Conservation (phyloP, 164 flowering plant genomes). For the Kalanchoe fedtschenkoi region DNA sequence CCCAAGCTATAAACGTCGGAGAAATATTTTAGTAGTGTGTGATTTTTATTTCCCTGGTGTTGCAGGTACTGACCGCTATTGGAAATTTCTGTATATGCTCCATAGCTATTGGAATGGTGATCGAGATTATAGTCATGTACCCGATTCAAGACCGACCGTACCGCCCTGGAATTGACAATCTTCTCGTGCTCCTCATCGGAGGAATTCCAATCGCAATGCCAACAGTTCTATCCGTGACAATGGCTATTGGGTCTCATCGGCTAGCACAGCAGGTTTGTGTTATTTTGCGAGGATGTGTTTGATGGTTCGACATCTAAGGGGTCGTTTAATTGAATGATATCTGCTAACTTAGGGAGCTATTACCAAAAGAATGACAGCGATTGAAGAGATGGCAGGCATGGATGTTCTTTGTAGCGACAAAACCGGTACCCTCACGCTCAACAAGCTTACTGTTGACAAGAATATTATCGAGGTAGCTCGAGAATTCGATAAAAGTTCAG, state of each 20-base stretch:
- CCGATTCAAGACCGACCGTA: slow-evolving; percentile 2
- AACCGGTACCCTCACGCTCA: slow-evolving; percentile 1
- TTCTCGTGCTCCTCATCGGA: slow-evolving; percentile 5
- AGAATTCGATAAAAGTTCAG: not conserved
- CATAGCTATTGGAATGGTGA: slow-evolving; percentile 4
- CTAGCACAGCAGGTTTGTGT: slow-evolving; percentile 2
- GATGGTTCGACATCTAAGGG: not conserved
- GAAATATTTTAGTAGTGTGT: not conserved
- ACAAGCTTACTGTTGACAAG: not conserved
- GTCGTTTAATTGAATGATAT: not conserved
- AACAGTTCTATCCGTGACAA: slow-evolving; percentile 4
- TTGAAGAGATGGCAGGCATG: slow-evolving; percentile 7
- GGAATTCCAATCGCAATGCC: slow-evolving; percentile 5
- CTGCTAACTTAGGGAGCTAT: not conserved
- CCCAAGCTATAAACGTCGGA: not conserved
- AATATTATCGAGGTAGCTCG: not conserved
- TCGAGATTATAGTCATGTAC: slow-evolving; percentile 4
- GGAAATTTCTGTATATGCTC: slow-evolving; percentile 5
- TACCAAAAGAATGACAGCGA: slow-evolving; percentile 4
- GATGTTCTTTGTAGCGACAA: slow-evolving; percentile 5
- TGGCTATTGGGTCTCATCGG: slow-evolving; percentile 3
- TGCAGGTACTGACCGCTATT: slow-evolving; percentile 1
- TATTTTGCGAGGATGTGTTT: not conserved
- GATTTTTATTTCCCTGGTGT: not conserved
- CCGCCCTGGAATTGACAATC: slow-evolving; percentile 6